phyloP scores from a whole-genome alignment of 495 filamentous ascomycete genomes.

The Astrothelium macrocarpum region DNA sequence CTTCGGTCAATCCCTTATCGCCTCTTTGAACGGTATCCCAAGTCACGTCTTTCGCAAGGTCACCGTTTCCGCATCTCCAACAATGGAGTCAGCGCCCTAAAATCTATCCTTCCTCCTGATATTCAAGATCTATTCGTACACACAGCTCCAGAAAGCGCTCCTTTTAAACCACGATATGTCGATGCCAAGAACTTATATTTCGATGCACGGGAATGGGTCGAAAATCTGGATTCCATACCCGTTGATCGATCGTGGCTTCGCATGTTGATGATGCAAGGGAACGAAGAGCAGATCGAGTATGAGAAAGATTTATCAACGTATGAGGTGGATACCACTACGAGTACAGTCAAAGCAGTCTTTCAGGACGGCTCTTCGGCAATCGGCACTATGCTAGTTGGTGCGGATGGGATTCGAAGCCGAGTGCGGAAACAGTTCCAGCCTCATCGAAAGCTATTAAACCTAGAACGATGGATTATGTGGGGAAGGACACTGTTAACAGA shows the following conservation, averaged over 20 bases:
- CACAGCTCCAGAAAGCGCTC: slow-evolving; percentile 3
- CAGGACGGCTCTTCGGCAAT: slow-evolving; percentile 30
- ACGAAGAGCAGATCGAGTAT: slow-evolving; percentile 11
- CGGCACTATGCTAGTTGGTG: slow-evolving; percentile 38
- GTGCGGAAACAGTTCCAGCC: slow-evolving; percentile 39
- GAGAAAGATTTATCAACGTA: slow-evolving; percentile 9
- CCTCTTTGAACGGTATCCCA: slow-evolving; percentile 40
- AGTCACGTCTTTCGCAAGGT: slow-evolving; percentile 32
- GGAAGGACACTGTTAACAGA: not conserved
- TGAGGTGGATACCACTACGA: slow-evolving; percentile 3
- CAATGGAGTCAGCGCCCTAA: not conserved
- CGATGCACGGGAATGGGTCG: not conserved
- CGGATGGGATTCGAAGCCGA: slow-evolving; percentile 36
- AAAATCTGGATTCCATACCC: slow-evolving; percentile 5
- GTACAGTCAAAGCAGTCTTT: slow-evolving; percentile 26
- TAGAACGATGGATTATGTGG: slow-evolving; percentile 31
- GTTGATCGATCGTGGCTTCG: slow-evolving; percentile 10
- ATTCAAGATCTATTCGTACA: slow-evolving; percentile 5
- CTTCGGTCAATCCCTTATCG: slow-evolving; percentile 36
- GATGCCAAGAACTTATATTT: not conserved
- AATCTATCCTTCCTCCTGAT: slow-evolving; percentile 6
- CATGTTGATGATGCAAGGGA: not conserved
- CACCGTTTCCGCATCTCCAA: slow-evolving; percentile 17
- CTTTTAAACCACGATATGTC: slow-evolving; percentile 11
- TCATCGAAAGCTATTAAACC: slow-evolving; percentile 33